These are phyloP conservation scores for Fusarium sp. DNA, from an alignment of 2,329 filamentous ascomycete species.

Conservation along the genomic window DNA sequence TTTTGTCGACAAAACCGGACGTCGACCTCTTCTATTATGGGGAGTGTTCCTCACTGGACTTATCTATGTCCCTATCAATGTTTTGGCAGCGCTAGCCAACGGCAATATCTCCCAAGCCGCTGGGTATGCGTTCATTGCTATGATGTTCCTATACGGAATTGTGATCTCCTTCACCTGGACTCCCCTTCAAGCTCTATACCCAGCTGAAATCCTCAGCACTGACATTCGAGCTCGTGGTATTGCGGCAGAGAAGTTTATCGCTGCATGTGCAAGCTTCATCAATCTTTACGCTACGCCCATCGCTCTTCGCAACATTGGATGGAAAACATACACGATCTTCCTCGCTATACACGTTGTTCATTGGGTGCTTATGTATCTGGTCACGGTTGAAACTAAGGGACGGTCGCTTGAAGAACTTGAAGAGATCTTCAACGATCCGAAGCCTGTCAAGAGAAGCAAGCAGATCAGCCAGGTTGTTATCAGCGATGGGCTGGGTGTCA, in stretches of 20 bases:
- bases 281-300: conserved; percentile 13
- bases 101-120: conserved; percentile 1
- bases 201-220: conserved; percentile 6
- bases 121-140: conserved; percentile 9
- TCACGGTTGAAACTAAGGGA: conserved; percentile 7
- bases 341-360: conserved; percentile 8
- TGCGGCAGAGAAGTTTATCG: conserved; percentile 8
- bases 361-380: conserved; percentile 15
- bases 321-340: conserved; percentile 14
- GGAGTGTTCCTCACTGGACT: conserved; percentile 13
- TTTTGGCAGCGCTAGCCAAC: conserved; percentile 3
- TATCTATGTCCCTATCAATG: conserved; percentile 14
- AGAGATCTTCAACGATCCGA: not conserved
- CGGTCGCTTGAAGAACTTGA: conserved; percentile 11
- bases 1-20: conserved; percentile 5
- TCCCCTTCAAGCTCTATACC: conserved; percentile 7
- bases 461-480: conserved; percentile 10
- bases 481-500: conserved; percentile 3
- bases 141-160: conserved; percentile 11
- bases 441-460: conserved; percentile 10
- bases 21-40: conserved; percentile 6
- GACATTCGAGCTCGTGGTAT: conserved; percentile 14
- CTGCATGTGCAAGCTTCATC: conserved; percentile 7
- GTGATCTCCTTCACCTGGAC: conserved; percentile 17
- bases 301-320: conserved; percentile 4